Percentiles rank a stretch among this genome's conserved stretches.
phyloP scores from a whole-genome alignment of 768 basidiomycete species.

The Leccinum incarnatum region DNA sequence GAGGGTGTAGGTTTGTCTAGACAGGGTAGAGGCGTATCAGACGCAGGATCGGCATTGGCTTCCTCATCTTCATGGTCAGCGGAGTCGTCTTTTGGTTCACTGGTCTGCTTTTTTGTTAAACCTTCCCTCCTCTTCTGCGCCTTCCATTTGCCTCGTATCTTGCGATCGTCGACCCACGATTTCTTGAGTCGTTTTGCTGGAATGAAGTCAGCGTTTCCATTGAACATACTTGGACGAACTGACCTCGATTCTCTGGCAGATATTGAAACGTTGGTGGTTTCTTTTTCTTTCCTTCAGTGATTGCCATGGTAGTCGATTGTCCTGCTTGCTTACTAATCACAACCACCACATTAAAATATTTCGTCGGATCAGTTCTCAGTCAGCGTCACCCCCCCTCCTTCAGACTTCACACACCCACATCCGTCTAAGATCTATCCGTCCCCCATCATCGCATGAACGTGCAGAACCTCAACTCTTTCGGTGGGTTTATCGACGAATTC shows the following conservation, averaged over 20 bases:
- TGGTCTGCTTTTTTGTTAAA: slow-evolving; percentile 18
- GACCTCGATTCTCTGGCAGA: slow-evolving; percentile 62
- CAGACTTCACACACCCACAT: slow-evolving; percentile 41
- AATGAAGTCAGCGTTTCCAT: slow-evolving; percentile 5
- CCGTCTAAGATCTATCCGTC: slow-evolving; percentile 41
- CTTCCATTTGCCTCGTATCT: slow-evolving; percentile 79
- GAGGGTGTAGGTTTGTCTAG: slow-evolving; percentile 7
- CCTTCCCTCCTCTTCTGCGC: slow-evolving; percentile 58
- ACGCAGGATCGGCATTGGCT: background rate
- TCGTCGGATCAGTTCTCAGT: slow-evolving; percentile 10
- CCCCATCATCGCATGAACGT: slow-evolving; percentile 85
- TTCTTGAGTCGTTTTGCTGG: slow-evolving; percentile 79
- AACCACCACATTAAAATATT: slow-evolving; percentile 21
- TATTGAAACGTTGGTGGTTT: slow-evolving; percentile 71
- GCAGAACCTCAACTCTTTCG: slow-evolving; percentile 84
- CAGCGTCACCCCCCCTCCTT: slow-evolving; percentile 16
- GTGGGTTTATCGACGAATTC: slow-evolving; percentile 37
- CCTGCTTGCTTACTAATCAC: slow-evolving; percentile 25
- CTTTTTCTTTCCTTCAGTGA: slow-evolving; percentile 33
- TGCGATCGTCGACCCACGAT: slow-evolving; percentile 73
- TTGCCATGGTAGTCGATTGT: background rate
- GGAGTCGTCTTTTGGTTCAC: background rate
- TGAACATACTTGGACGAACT: slow-evolving; percentile 7
- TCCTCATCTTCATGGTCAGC: slow-evolving; percentile 1
- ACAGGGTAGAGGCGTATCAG: background rate